phyloP scores from a whole-genome alignment of 495 filamentous ascomycete genomes.

The Aspergillus heteromorphus region DNA sequence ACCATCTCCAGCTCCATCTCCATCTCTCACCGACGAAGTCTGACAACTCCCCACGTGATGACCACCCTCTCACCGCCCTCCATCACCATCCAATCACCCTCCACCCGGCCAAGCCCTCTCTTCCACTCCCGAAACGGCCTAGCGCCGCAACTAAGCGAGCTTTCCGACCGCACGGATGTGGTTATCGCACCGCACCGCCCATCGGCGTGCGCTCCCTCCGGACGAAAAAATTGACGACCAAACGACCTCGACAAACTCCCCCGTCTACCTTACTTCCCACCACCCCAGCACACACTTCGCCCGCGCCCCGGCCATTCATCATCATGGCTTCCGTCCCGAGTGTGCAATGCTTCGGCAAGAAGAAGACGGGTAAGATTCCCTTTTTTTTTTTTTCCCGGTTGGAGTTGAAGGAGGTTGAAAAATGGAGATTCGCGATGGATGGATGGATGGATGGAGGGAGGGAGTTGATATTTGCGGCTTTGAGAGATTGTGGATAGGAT shows the following conservation, averaged over 20 bases:
- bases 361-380: constrained; percentile 78
- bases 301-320: constrained; percentile 43
- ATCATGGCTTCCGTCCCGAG: constrained; percentile 77
- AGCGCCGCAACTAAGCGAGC: constrained; percentile 41
- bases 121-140: constrained; percentile 6
- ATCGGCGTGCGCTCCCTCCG: not conserved
- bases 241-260: constrained; percentile 11
- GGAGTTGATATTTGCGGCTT: not conserved
- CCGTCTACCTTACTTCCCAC: constrained; percentile 8
- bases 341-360: constrained; percentile 94
- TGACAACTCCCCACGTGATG: constrained; percentile 8
- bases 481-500: not conserved
- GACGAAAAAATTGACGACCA: constrained; percentile 12
- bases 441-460: not conserved
- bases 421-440: not conserved
- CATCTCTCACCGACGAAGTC: not conserved
- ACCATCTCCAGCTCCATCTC: not conserved
- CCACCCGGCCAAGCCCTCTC: constrained; percentile 26
- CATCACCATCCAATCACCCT: too few relatives aligned
- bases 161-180: constrained; percentile 34
- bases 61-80: too few relatives aligned
- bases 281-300: constrained; percentile 37
- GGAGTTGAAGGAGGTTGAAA: not conserved
- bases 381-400: constrained; percentile 8
- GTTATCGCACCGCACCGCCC: constrained; percentile 6